phyloP scores from a whole-genome alignment of 2,329 filamentous ascomycete species.

The Helotiales sp. region DNA sequence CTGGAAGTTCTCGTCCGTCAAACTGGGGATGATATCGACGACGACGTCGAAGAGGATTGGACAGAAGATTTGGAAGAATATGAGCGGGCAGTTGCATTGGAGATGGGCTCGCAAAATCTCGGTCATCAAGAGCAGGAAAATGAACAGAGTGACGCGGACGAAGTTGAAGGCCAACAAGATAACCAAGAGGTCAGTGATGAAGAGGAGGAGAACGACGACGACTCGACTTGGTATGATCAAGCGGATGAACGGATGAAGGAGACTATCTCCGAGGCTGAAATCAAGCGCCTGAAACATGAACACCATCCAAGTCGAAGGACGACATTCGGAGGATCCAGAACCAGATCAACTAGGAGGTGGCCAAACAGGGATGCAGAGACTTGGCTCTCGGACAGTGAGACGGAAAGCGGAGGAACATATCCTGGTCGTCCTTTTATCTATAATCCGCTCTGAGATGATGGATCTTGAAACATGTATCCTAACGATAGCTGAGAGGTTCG shows the following conservation, averaged over 20 bases:
- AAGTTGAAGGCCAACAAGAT: neutral
- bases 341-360: neutral
- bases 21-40: neutral
- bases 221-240: neutral
- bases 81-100: neutral
- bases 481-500: too few species aligned
- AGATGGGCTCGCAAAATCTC: too few species aligned
- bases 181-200: neutral
- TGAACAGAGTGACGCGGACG: neutral
- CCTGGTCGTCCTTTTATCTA: neutral
- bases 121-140: neutral
- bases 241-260: neutral
- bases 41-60: neutral
- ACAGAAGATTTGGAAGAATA: neutral
- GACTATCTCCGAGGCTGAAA: neutral
- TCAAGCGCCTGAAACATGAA: neutral
- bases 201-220: neutral
- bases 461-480: too few species aligned
- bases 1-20: conserved; percentile 2
- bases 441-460: too few species aligned
- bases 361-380: neutral
- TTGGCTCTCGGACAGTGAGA: neutral
- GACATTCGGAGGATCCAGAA: neutral
- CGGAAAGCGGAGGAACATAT: neutral
- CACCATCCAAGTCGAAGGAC: neutral